A percentile compares a stretch with the other conserved stretches of the same genome.
Conservation (phyloP, 805 yeast species). For the Ogataea naganishii region DNA sequence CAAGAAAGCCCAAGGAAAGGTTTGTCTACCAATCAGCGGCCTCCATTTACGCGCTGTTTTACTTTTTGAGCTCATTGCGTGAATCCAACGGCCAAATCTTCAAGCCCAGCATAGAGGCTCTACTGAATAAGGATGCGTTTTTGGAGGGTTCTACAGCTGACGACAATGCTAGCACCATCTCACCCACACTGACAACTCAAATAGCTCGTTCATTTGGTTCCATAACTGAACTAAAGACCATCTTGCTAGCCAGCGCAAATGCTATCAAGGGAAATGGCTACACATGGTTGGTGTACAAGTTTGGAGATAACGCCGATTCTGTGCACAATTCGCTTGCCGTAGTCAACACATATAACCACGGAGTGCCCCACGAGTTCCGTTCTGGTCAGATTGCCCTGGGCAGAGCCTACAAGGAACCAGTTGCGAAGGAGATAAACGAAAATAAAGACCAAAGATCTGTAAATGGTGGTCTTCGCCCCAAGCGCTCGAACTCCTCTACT, state of each 20-base stretch:
- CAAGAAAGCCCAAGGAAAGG: constrained; percentile 35
- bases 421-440: constrained; percentile 21
- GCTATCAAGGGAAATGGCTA: constrained; percentile 83
- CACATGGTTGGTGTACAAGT: constrained; percentile 77
- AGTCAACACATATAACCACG: constrained; percentile 82
- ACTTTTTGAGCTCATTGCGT: constrained; percentile 38
- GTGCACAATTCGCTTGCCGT: constrained; percentile 47
- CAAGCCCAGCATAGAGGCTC: constrained; percentile 20
- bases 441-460: constrained; percentile 1
- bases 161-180: no score
- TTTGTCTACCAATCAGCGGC: constrained; percentile 37
- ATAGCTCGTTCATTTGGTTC: constrained; percentile 71
- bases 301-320: constrained; percentile 17
- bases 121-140: no score
- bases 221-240: constrained; percentile 61
- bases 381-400: constrained; percentile 42
- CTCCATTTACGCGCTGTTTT: constrained; percentile 38
- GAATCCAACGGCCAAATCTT: constrained; percentile 9
- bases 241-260: constrained; percentile 59
- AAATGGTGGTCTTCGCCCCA: constrained; percentile 2
- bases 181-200: no score
- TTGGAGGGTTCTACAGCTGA: no score
- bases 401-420: no score
- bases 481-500: no score
- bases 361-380: constrained; percentile 63